Conservation (phyloP, 768 basidiomycete species). For the Nidularia pulvinata region DNA sequence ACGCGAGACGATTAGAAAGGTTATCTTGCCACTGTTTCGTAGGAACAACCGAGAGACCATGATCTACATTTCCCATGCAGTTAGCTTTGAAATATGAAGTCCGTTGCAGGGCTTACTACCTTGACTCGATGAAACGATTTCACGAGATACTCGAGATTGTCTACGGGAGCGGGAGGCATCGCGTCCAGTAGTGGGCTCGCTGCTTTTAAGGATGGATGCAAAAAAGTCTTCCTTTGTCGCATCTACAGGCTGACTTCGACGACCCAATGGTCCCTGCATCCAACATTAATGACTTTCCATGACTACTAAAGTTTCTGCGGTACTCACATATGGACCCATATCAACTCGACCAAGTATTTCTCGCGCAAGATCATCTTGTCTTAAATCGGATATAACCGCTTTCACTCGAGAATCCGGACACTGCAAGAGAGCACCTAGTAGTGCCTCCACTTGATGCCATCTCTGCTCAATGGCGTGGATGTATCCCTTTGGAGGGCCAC, state of each 20-base stretch:
- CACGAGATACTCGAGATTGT: constrained; percentile 76
- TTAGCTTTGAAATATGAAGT: neutral
- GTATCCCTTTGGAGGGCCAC: constrained; percentile 89
- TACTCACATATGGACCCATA: constrained; percentile 73
- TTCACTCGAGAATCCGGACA: constrained; percentile 69
- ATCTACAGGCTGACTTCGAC: constrained; percentile 55
- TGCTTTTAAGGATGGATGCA: constrained; percentile 68
- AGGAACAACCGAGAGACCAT: constrained; percentile 59
- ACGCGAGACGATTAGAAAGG: constrained; percentile 54
- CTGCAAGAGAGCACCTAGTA: constrained; percentile 81
- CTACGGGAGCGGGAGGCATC: constrained; percentile 65
- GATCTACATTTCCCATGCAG: constrained; percentile 34
- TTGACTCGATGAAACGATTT: constrained; percentile 76
- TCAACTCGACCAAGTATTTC: constrained; percentile 81
- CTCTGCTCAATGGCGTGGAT: constrained; percentile 92
- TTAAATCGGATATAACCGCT: constrained; percentile 58
- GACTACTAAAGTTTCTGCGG: neutral
- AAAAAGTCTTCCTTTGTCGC: constrained; percentile 81
- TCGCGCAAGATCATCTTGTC: constrained; percentile 72
- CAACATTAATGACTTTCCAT: neutral
- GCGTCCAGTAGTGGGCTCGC: constrained; percentile 40
- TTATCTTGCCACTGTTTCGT: constrained; percentile 82
- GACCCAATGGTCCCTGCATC: constrained; percentile 66
- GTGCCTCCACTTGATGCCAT: constrained; percentile 90
- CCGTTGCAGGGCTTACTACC: constrained; percentile 23